phyloP scores from a whole-genome alignment of 139 green algal genomes.

The Ulvella scutata region DNA sequence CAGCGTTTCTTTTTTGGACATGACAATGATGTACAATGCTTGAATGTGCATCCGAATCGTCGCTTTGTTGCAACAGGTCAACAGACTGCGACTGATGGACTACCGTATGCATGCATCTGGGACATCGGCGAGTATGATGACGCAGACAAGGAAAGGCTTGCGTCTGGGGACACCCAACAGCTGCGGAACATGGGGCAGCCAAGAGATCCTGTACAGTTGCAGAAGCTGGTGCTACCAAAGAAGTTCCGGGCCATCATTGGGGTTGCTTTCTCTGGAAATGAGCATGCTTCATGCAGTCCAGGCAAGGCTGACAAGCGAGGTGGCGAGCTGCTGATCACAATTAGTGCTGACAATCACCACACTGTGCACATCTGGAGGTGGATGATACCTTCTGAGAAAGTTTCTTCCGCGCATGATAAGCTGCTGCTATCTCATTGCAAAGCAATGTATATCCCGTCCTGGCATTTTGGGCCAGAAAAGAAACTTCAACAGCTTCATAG shows the following conservation, averaged over 20 bases:
- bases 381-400: slow-evolving; percentile 17
- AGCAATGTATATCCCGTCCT: slow-evolving; percentile 29
- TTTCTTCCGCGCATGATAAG: slow-evolving; percentile 7
- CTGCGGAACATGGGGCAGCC: not conserved
- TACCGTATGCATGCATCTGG: slow-evolving; percentile 33
- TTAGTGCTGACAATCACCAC: slow-evolving; percentile 34
- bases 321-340: slow-evolving; percentile 9
- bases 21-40: slow-evolving; percentile 36
- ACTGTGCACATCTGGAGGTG: slow-evolving; percentile 35
- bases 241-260: not conserved
- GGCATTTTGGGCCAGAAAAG: slow-evolving; percentile 34
- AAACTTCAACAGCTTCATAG: slow-evolving; percentile 19
- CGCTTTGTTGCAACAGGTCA: slow-evolving; percentile 42
- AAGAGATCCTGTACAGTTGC: not conserved
- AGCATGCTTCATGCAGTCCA: not conserved
- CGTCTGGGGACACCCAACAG: not conserved
- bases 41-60: slow-evolving; percentile 17
- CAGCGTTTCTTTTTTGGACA: slow-evolving; percentile 50
- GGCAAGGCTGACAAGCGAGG: slow-evolving; percentile 6
- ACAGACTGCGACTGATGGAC: slow-evolving; percentile 19
- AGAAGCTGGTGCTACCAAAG: not conserved
- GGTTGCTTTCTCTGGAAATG: slow-evolving; percentile 12
- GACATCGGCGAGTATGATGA: slow-evolving; percentile 15
- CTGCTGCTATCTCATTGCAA: slow-evolving; percentile 11
- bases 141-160: not conserved